Evolutionary conservation across 208 protist species (phyloP).

Genomic region (Leishmania major): DNA sequence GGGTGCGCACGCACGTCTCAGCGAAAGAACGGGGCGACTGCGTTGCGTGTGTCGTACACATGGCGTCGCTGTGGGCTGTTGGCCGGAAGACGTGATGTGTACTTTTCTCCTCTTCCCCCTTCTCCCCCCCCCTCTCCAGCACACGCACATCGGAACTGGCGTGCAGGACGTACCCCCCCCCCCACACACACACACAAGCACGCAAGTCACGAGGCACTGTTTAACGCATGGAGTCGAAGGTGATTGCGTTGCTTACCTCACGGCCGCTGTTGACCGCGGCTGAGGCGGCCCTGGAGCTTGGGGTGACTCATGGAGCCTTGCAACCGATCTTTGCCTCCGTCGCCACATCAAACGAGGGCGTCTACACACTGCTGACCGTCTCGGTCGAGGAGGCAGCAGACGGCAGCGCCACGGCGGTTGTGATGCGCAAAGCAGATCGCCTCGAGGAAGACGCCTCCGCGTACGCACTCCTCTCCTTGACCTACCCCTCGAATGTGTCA

Average conservation of each 20-base stretch:
- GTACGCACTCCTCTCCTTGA: constrained; percentile 17
- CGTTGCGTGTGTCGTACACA: not conserved
- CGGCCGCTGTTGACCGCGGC: constrained; percentile 20
- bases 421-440: constrained; percentile 6
- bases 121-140: too few species aligned
- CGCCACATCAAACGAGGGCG: constrained; percentile 4
- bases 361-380: constrained; percentile 7
- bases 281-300: constrained; percentile 21
- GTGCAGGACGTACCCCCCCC: not conserved
- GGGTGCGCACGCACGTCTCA: not conserved
- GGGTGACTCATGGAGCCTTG: constrained; percentile 2
- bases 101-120: not conserved
- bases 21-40: too few species aligned
- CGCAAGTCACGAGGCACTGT: not conserved
- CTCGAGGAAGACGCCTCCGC: not conserved
- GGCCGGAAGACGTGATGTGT: not conserved
- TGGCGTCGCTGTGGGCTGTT: not conserved
- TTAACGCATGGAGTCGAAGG: constrained; percentile 21
- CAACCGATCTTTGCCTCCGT: constrained; percentile 6
- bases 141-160: not conserved
- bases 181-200: not conserved
- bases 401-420: constrained; percentile 1
- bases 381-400: constrained; percentile 18
- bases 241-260: constrained; percentile 10
- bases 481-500: constrained; percentile 8